A percentile compares a stretch with the other conserved stretches of the same genome.
Evolutionary conservation across 805 yeast species (phyloP).

Genomic region (Saturnispora halmiae): DNA sequence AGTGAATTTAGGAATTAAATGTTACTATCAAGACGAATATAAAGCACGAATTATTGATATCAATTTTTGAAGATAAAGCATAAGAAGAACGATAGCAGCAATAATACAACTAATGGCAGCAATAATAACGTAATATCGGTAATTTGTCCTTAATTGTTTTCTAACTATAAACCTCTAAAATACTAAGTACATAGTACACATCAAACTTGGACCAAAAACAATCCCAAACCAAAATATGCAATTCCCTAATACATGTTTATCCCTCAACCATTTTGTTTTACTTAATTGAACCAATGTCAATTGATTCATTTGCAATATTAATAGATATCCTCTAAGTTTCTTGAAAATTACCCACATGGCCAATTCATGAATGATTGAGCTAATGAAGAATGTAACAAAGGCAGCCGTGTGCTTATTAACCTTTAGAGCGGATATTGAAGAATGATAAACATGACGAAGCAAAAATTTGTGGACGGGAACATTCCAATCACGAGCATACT

Average conservation of each 20-base stretch:
- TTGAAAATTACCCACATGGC: conserved; percentile 87
- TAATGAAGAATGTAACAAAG: conserved; percentile 64
- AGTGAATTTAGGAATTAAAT: too few species aligned
- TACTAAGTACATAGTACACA: conserved; percentile 75
- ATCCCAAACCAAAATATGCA: conserved; percentile 88
- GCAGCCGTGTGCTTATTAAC: conserved; percentile 64
- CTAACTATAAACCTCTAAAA: too few species aligned
- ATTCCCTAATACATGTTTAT: conserved; percentile 59
- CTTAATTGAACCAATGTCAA: conserved; percentile 66
- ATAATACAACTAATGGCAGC: too few species aligned
- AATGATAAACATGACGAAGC: conserved; percentile 88
- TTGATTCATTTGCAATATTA: conserved; percentile 79
- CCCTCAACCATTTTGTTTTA: conserved; percentile 47
- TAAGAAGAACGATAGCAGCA: too few species aligned
- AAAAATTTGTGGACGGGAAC: conserved; percentile 85
- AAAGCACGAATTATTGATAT: too few species aligned
- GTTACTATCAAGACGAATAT: too few species aligned
- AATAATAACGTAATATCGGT: too few species aligned
- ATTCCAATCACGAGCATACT: conserved; percentile 91
- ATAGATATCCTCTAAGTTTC: conserved; percentile 68
- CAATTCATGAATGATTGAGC: conserved; percentile 80
- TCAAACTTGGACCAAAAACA: conserved; percentile 78
- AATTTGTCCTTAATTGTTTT: too few species aligned
- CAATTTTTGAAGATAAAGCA: too few species aligned
- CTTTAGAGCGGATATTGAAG: conserved; percentile 68